Conservation (phyloP, 305 asterid species). For the Solanum hybrid region DNA sequence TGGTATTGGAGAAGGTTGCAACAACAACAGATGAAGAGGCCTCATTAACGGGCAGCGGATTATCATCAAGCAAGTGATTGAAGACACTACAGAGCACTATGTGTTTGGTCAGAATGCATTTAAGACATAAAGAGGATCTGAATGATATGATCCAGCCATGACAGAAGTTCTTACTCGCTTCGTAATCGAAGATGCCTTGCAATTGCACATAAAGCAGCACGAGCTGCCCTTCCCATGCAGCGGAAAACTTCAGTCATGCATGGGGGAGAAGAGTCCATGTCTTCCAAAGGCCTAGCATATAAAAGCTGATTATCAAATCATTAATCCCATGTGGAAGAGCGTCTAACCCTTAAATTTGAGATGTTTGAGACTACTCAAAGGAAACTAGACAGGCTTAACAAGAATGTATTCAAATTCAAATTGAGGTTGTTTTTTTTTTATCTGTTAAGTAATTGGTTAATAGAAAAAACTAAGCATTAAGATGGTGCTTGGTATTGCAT, state of each 20-base stretch:
- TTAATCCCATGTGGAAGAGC: not conserved
- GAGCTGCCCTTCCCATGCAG: constrained; percentile 95
- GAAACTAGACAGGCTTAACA: not conserved
- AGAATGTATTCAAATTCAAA: not conserved
- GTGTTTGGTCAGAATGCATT: constrained; percentile 8
- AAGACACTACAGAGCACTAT: constrained; percentile 56
- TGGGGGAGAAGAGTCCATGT: constrained; percentile 84
- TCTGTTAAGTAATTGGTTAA: not conserved
- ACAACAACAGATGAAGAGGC: constrained; percentile 81
- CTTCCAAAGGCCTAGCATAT: constrained; percentile 62
- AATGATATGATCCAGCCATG: not conserved
- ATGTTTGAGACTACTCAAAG: not conserved
- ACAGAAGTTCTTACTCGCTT: constrained; percentile 60
- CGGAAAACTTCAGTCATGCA: constrained; percentile 90
- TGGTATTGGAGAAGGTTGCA: constrained; percentile 48
- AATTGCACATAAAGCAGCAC: constrained; percentile 72
- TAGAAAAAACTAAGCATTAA: not conserved
- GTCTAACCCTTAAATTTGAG: not conserved
- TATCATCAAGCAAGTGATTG: constrained; percentile 84
- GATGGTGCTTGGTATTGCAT: not conserved
- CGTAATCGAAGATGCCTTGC: constrained; percentile 91
- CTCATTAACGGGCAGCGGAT: constrained; percentile 81
- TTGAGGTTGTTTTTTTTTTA: not conserved
- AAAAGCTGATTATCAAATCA: constrained; percentile 2
- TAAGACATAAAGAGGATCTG: not conserved